Percentiles rank a stretch among this genome's conserved stretches.
phyloP scores from a whole-genome alignment of 805 yeast genomes.

The Scheffersomyces lignosus region DNA sequence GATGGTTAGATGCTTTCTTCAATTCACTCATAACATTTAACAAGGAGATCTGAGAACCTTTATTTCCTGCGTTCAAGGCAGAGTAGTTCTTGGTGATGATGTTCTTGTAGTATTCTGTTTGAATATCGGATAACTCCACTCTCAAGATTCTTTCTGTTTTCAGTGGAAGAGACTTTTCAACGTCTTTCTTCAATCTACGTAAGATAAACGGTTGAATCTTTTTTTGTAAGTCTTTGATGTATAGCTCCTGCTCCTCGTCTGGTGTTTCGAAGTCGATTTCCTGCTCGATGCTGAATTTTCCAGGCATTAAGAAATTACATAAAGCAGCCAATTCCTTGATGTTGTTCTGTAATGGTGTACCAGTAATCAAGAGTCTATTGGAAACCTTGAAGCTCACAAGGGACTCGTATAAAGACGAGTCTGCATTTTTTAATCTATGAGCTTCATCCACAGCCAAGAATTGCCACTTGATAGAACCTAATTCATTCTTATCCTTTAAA shows the following conservation, averaged over 20 bases:
- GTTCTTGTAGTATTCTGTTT: slow-evolving; percentile 92
- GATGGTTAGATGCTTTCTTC: slow-evolving; percentile 96
- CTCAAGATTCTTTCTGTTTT: slow-evolving; percentile 93
- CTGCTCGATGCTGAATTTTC: slow-evolving; percentile 83
- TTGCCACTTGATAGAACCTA: slow-evolving; percentile 90
- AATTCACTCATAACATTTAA: slow-evolving; percentile 92
- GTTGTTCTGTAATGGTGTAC: slow-evolving; percentile 97
- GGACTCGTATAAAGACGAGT: slow-evolving; percentile 88
- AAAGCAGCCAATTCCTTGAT: slow-evolving; percentile 93
- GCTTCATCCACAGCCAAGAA: slow-evolving; percentile 98
- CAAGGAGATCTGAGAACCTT: slow-evolving; percentile 78
- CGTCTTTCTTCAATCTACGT: slow-evolving; percentile 94
- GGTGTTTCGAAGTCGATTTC: slow-evolving; percentile 95
- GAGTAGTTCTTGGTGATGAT: slow-evolving; percentile 88
- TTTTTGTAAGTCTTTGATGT: slow-evolving; percentile 80
- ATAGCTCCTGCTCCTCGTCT: slow-evolving; percentile 81
- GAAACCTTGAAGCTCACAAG: slow-evolving; percentile 76
- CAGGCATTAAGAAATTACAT: slow-evolving; percentile 95
- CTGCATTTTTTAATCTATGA: slow-evolving; percentile 92
- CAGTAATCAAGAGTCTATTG: slow-evolving; percentile 88
- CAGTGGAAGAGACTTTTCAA: slow-evolving; percentile 93
- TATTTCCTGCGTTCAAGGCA: slow-evolving; percentile 83
- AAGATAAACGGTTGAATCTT: slow-evolving; percentile 89
- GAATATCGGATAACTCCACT: slow-evolving; percentile 92
- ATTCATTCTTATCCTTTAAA: slow-evolving; percentile 78